Evolutionary conservation across 2,329 filamentous ascomycete genomes (phyloP), one percentile per base, ranked within the genome.

Genomic region (Amesomyces nigricolor): DNA sequence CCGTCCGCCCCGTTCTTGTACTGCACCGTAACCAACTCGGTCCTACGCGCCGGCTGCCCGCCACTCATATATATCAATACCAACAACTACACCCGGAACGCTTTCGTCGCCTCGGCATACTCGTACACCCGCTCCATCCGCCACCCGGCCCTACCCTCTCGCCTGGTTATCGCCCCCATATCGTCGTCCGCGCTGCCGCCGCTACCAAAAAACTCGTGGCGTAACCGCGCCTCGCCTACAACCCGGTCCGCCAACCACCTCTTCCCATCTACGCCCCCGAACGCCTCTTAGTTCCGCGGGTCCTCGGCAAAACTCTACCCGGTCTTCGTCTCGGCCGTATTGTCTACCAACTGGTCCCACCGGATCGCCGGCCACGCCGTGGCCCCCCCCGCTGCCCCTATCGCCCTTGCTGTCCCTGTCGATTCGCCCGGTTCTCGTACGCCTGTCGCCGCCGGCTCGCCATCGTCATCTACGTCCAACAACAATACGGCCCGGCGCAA

Each of bases 401-500:
- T 19, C 17, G 17, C 17, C 17, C 17, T 19, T 19, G 17, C 17
- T 19, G 17, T 19, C 17, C 17, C 17, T 19, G 17, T 3, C 17
- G 17, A 19, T 19, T 19, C 17, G 17, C 17, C 17, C 17, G 17
- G 17, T 19, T 19, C 17, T 19, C 17, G 2, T 19, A 19, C 17
- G 17, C 17, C 17, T 19, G 17, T 19, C 17, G 35, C 17, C 17
- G 30, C 50, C 29, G 39, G 22, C 50, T 46, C 50, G n/a, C 50
- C 40, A 29, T 52, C 50, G 9, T 39, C 16, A 29, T 45, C 40
- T 5, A 39, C 35, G 14, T 52, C 38, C 26, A 51, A 35, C 17
- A 51, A 35, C 38, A 52, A 52, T 22, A 51, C 39, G 19, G 39
- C 49, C 50, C 40, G n/a, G n/a, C 50, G 50, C 32, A 52, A 52